Base-by-base conservation (phyloP, 202 grass and related monocot genomes). In the Eragrostis tef region DNA sequence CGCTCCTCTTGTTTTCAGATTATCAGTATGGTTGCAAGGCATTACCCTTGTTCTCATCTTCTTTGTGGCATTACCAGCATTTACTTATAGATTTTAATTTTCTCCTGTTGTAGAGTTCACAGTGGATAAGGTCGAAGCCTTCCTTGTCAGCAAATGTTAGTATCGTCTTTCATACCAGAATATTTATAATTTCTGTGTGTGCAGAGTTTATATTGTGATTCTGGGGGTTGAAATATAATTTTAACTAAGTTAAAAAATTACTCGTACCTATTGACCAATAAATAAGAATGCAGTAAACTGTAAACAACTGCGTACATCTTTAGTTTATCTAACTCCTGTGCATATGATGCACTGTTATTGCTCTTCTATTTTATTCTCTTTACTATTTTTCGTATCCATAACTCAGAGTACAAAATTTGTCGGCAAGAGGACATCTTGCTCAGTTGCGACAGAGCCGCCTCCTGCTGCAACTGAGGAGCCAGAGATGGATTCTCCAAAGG, bases 401-500 rank as follows among this genome's bases (percentile, higher is more conserved):
- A 81, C 64, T 79, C 84, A 99, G 92, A 83, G 71, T 51, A 34
- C 66, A 81, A 94, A 82, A 74, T 78, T 91, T 25, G 66, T 74
- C 60, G 82, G 82, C 83, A 93, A 89, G 83, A 89, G 89, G 64
- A 79, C 86, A 78, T 68, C 67, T 84, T 91, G 90, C 86, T 99
- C 83, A 57, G 90, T 95, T 87, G 96, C 92, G 90, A 88, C 90
- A 68, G 83, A 85, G 67, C 96, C 93, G 3, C 77, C 77, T 57
- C 92, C 89, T 71, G 68, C 90, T 63, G 74, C 85, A 80, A 75
- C 87, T 69, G 89, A 99, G 76, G 80, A 91, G 58, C 81, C 88
- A 70, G 74, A 84, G 73, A 99, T 99, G 96, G 87, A 91, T 74
- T 22, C 29, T 59, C 92, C 90, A 12, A 95, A 88, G 87, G 96